These are phyloP conservation scores for Solidago caesia DNA, from an alignment of 129 eudicot species.

Conservation along the genomic window DNA sequence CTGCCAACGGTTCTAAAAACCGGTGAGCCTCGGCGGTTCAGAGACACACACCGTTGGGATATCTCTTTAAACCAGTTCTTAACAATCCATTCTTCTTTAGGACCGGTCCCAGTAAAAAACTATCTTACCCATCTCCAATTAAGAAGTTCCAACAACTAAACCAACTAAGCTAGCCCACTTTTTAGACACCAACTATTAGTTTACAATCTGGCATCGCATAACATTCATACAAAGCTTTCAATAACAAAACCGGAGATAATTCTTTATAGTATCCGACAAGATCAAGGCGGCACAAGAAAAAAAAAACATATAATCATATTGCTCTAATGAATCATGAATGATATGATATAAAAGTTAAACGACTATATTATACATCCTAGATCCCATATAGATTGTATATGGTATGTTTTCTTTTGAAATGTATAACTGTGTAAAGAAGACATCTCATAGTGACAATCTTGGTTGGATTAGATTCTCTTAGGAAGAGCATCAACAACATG, in stretches of 20 bases:
- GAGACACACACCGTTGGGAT: too few relatives aligned
- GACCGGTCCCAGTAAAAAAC: too few relatives aligned
- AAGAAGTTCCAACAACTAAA: too few relatives aligned
- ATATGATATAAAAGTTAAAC: background rate
- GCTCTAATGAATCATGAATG: background rate
- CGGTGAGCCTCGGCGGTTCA: too few relatives aligned
- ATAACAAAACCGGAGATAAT: background rate
- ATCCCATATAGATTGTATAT: slow-evolving; percentile 18
- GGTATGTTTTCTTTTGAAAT: slow-evolving; percentile 18
- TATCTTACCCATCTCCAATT: too few relatives aligned
- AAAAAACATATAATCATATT: background rate
- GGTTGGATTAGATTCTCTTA: slow-evolving; percentile 30
- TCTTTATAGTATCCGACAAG: slow-evolving; percentile 15
- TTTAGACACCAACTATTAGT: background rate
- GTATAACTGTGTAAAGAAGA: slow-evolving; percentile 32
- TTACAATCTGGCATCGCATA: background rate
- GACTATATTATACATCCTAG: background rate
- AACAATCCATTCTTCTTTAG: too few relatives aligned
- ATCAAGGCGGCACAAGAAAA: slow-evolving; percentile 12
- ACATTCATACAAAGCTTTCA: background rate
- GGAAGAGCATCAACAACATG: slow-evolving; percentile 25
- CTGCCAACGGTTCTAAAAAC: too few relatives aligned
- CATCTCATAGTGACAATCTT: slow-evolving; percentile 37
- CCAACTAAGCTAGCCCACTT: background rate
- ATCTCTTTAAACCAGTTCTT: too few relatives aligned